Evolutionary conservation across 148 eudicot species (phyloP).

Genomic region (Selenicereus undatus): DNA sequence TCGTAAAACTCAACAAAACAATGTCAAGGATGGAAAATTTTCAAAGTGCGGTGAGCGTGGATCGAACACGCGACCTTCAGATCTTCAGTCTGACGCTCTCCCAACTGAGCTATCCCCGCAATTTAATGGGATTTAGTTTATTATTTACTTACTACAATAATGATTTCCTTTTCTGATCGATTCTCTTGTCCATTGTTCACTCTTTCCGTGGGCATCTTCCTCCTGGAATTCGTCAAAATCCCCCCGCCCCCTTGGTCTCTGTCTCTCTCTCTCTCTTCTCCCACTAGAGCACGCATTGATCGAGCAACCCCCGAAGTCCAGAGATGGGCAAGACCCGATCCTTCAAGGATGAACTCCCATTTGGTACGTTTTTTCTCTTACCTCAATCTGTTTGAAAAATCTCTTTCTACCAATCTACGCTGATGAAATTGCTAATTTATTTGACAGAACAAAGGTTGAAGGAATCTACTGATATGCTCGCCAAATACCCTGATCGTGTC

Average conservation of each 20-base stretch:
- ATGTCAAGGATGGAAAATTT: too few species aligned
- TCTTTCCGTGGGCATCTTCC: too few species aligned
- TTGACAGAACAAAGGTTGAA: conserved; percentile 54
- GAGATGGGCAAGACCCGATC: conserved; percentile 45
- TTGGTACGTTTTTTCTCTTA: conserved; percentile 32
- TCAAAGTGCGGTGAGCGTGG: conserved; percentile 93
- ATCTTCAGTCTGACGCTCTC: conserved; percentile 54
- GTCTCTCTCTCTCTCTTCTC: not conserved
- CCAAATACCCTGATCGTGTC: conserved; percentile 77
- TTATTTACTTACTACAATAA: too few species aligned
- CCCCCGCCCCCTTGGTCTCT: conserved; percentile 17
- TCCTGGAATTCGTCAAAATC: not conserved
- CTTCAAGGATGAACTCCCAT: conserved; percentile 58
- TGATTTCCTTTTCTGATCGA: too few species aligned
- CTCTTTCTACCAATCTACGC: not conserved
- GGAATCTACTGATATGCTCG: conserved; percentile 74
- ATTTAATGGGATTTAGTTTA: too few species aligned
- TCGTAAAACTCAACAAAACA: not conserved
- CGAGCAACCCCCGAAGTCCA: not conserved
- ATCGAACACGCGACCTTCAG: conserved; percentile 95
- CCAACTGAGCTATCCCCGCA: conserved; percentile 45
- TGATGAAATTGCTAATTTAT: not conserved
- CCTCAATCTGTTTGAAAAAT: not conserved
- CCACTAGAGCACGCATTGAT: conserved; percentile 1
- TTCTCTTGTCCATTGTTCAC: too few species aligned